A percentile compares a stretch with the other conserved stretches of the same genome.
Evolutionary conservation across 805 yeast species (phyloP).

Genomic region (Danielia reshetovae): DNA sequence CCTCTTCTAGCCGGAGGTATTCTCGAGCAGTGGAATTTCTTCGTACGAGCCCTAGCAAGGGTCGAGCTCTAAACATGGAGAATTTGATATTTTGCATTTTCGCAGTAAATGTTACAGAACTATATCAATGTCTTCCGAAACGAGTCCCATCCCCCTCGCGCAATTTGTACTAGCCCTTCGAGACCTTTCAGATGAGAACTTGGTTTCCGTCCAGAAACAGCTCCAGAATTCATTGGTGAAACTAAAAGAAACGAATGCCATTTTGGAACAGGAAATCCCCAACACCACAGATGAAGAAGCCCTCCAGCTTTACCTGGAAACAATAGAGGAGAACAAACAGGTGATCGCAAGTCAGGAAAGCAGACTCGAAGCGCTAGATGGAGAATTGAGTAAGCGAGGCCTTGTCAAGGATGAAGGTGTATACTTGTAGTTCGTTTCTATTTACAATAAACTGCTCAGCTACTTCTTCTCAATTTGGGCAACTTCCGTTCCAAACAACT

Average conservation of each 20-base stretch:
- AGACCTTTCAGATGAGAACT: constrained; percentile 46
- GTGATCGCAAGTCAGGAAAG: constrained; percentile 51
- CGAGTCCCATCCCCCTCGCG: constrained; percentile 23
- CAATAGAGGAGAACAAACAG: constrained; percentile 50
- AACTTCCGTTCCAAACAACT: constrained; percentile 36
- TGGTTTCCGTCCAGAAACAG: constrained; percentile 12
- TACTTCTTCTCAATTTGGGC: constrained; percentile 21
- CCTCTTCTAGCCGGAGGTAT: constrained; percentile 1
- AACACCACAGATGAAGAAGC: constrained; percentile 35
- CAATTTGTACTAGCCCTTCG: constrained; percentile 52
- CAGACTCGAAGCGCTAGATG: constrained; percentile 41
- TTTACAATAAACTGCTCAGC: too few relatives aligned
- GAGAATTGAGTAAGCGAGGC: constrained; percentile 46
- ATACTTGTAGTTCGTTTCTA: constrained; percentile 3
- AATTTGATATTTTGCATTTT: background rate
- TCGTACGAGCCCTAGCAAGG: background rate
- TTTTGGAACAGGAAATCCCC: constrained; percentile 41
- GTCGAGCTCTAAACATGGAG: background rate
- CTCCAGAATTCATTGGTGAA: constrained; percentile 29
- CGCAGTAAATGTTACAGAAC: too few relatives aligned
- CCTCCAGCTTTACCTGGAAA: constrained; percentile 47
- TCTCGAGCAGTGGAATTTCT: background rate
- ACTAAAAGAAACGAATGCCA: constrained; percentile 47
- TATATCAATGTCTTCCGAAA: constrained; percentile 20
- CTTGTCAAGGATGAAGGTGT: constrained; percentile 8